A percentile compares a stretch with the other conserved stretches of the same genome.
Conservation (phyloP, 495 filamentous ascomycete species). For the Rhypophila decipiens region DNA sequence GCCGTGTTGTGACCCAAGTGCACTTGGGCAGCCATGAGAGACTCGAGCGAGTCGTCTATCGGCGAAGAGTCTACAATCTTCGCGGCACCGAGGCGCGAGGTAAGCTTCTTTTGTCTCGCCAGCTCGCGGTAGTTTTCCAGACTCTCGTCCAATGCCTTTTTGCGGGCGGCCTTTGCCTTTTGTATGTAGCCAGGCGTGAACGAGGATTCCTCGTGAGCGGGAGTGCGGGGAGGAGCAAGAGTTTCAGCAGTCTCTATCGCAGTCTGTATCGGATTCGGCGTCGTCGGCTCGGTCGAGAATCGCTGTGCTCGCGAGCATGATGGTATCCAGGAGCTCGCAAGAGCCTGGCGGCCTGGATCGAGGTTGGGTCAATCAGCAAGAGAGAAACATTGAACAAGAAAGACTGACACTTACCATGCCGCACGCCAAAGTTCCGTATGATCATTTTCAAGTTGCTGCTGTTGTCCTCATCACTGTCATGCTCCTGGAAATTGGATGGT, state of each 20-base stretch:
- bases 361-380: conserved; percentile 4
- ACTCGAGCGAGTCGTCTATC: conserved; percentile 76
- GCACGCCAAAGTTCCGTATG: conserved; percentile 43
- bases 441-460: conserved; percentile 33
- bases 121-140: conserved; percentile 22
- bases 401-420: conserved; percentile 44
- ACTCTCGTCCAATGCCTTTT: conserved; percentile 25
- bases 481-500: conserved; percentile 4
- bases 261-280: background rate
- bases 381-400: too few relatives aligned
- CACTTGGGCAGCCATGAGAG: conserved; percentile 82
- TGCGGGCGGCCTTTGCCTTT: conserved; percentile 4
- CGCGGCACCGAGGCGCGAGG: too few relatives aligned
- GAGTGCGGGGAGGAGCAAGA: background rate
- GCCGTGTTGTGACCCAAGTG: conserved; percentile 91
- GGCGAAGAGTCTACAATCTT: conserved; percentile 71
- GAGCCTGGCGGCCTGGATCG: conserved; percentile 37
- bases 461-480: background rate
- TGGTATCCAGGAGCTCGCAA: conserved; percentile 34
- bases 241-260: background rate
- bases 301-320: conserved; percentile 20
- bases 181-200: conserved; percentile 2
- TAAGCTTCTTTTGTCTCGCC: too few relatives aligned
- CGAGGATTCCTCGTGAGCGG: too few relatives aligned
- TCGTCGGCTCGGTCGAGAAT: conserved; percentile 17